Conservation (phyloP, 495 filamentous ascomycete genomes). For the Podospora pseudoanserina region DNA sequence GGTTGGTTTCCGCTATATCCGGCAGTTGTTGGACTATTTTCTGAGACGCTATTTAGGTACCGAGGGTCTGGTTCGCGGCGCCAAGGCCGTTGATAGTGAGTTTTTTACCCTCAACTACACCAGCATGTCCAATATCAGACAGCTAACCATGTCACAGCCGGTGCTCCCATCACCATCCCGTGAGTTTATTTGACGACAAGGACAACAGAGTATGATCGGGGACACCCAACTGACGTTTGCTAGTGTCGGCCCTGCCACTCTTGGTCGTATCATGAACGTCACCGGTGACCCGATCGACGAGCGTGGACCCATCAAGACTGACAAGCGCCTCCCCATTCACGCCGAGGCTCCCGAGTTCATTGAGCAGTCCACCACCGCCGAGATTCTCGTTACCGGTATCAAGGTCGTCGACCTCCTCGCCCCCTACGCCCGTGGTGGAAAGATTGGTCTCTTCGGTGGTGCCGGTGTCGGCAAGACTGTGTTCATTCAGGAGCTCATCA, state of each 20-base stretch:
- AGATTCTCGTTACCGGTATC: conserved; percentile 98
- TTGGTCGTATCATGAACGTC: conserved; percentile 99
- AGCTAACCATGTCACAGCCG: conserved; percentile 44
- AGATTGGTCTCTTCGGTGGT: conserved; percentile 99
- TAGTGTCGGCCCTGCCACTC: conserved; percentile 80
- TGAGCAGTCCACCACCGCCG: conserved; percentile 92
- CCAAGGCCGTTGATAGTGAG: conserved; percentile 67
- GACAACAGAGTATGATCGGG: neutral
- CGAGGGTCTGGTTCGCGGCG: conserved; percentile 95
- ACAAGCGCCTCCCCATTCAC: conserved; percentile 86
- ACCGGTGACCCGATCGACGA: conserved; percentile 99
- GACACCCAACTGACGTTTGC: conserved; percentile 16
- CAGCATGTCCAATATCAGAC: neutral
- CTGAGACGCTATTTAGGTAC: conserved; percentile 62
- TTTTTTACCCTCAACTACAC: conserved; percentile 2
- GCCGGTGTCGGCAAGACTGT: conserved; percentile 99
- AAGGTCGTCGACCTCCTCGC: conserved; percentile 99
- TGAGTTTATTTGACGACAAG: conserved; percentile 21
- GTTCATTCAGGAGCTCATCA: conserved; percentile 99
- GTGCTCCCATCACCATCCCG: conserved; percentile 92
- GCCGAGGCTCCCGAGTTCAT: conserved; percentile 84
- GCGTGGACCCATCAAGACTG: conserved; percentile 93
- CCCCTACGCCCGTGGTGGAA: conserved; percentile 99
- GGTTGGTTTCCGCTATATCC: conserved; percentile 59
- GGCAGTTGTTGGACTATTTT: conserved; percentile 27